A percentile compares a stretch with the other conserved stretches of the same genome.
phyloP scores from a whole-genome alignment of 495 filamentous ascomycete species.

The Apiosordaria backusii region DNA sequence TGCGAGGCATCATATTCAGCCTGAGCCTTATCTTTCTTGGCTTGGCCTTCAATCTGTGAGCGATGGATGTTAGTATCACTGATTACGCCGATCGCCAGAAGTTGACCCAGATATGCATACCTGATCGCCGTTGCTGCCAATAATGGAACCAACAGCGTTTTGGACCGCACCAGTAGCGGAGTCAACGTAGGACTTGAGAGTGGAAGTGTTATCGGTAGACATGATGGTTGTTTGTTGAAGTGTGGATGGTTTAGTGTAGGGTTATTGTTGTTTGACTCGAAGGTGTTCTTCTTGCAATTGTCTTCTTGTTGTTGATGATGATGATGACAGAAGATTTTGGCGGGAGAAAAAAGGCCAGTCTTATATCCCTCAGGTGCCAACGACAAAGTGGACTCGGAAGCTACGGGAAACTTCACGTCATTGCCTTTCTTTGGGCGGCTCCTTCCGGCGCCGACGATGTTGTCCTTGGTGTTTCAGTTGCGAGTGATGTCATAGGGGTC shows the following conservation, averaged over 20 bases:
- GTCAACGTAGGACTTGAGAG: conserved; percentile 77
- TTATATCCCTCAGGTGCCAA: neutral
- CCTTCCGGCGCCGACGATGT: neutral
- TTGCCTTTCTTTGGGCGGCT: neutral
- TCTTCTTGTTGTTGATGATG: conserved; percentile 3
- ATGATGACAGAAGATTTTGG: neutral
- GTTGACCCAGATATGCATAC: conserved; percentile 8
- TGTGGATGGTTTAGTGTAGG: conserved; percentile 14
- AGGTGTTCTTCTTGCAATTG: conserved; percentile 10
- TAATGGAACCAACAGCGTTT: conserved; percentile 64
- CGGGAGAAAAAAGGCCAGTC: neutral
- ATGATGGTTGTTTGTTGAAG: conserved; percentile 40
- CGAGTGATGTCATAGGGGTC: conserved; percentile 21
- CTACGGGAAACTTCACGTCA: conserved; percentile 4
- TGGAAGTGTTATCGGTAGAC: conserved; percentile 71
- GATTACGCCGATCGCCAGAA: neutral
- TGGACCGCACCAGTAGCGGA: conserved; percentile 70
- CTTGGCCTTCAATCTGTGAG: conserved; percentile 47
- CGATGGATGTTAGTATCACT: conserved; percentile 2
- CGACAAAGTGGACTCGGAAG: neutral
- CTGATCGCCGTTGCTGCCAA: conserved; percentile 68
- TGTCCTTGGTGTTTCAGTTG: conserved; percentile 8
- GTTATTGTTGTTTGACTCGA: conserved; percentile 12
- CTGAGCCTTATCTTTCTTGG: conserved; percentile 57
- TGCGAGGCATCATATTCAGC: conserved; percentile 67